Base-by-base conservation (phyloP, 441 rosid genomes). In the Euphorbia celastroides region DNA sequence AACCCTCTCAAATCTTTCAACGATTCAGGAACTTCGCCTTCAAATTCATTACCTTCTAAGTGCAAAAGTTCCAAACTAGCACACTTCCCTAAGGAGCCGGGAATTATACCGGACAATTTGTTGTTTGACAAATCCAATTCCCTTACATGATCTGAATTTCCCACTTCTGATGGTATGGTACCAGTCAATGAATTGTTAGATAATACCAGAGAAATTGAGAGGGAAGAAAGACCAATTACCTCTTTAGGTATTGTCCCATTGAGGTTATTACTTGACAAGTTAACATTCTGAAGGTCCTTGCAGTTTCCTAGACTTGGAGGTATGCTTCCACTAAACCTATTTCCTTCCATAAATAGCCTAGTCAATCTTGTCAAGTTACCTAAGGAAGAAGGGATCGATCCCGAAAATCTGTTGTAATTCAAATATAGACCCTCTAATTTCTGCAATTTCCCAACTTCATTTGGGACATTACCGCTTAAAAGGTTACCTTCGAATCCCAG, bases 291-390 rank as follows among this genome's bases (percentile, higher is more conserved):
- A 62, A 75, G 80, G 8, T 44, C 69, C 57, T 50, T 38, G 42
- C 81, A 81, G 58, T 74, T 68, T 20, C 84, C 84, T 0, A 83
- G 69, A 60, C 75, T 81, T 2, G 76, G 41, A 70, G 86, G 87
- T 55, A 83, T 80, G 66, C 71, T 73, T n/a, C 86, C 86, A 20
- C 72, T 64, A 34, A 85, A 31, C 25, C 44, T 67, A 48, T 85
- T 85, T 0, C 28, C 72, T 11, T 78, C 63, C 75, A 85, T 23
- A 27, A 60, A 67, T n/a, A 82, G 83, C 58, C 70, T 68, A 4
- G 57, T 65, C 65, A 85, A 48, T 19, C 57, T 57, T 22, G 83
- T 74, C n/a, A 81, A 67, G 75, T 81, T 82, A 3, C 85, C 86
- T 1, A 85, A 7, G 2, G 80, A 69, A 5, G 65, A 28, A 1